These are phyloP conservation scores for Aspergillus bombycis DNA, from an alignment of 2,329 filamentous ascomycete species.

Conservation along the genomic window DNA sequence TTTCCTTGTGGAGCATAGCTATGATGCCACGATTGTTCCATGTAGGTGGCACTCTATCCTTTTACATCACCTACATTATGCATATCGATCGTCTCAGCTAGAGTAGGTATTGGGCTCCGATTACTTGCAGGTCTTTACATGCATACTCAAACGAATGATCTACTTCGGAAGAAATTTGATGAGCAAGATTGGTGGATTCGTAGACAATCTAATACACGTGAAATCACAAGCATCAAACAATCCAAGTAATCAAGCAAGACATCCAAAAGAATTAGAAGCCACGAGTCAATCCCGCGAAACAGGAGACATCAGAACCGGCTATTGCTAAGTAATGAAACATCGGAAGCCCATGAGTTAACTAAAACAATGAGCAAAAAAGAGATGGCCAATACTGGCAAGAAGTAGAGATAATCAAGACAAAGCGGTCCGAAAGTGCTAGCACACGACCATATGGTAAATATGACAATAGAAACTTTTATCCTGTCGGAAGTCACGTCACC, in stretches of 20 bases:
- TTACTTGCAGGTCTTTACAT: neutral
- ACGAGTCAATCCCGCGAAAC: conserved; percentile 53
- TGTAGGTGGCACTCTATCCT: neutral
- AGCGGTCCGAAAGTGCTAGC: neutral
- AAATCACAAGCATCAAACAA: conserved; percentile 2
- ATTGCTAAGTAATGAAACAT: conserved; percentile 13
- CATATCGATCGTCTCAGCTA: neutral
- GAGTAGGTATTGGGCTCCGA: neutral
- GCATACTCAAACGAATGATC: neutral
- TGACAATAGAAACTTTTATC: conserved; percentile 35
- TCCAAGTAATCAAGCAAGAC: conserved; percentile 7
- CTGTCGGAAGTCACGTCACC: conserved; percentile 25
- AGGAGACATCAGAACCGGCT: conserved; percentile 58
- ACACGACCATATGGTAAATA: conserved; percentile 10
- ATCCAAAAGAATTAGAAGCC: conserved; percentile 33
- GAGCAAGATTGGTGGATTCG: conserved; percentile 1
- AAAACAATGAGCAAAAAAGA: neutral
- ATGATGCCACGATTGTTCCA: neutral
- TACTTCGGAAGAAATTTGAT: neutral
- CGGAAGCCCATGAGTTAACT: conserved; percentile 9
- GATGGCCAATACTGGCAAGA: neutral
- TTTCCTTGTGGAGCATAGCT: neutral
- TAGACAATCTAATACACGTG: conserved; percentile 16
- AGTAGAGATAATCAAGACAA: neutral
- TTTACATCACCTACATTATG: neutral